Evolutionary conservation across 2,329 filamentous ascomycete genomes (phyloP), one percentile per base, ranked within the genome.

Genomic region (Curvularia verruculosa): DNA sequence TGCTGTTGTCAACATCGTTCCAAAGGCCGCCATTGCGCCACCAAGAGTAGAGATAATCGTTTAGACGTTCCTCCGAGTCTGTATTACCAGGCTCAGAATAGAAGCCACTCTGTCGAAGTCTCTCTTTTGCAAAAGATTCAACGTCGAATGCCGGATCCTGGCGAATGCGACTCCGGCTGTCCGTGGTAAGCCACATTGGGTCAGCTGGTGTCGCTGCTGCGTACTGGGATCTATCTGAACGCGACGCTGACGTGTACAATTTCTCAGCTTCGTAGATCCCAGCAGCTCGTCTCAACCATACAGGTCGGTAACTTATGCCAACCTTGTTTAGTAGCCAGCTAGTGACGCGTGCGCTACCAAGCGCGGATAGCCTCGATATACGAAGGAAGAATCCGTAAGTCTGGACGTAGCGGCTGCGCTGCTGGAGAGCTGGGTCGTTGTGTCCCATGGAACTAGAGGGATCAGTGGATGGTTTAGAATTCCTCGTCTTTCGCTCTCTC

Each of bases 21-120:
- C 92, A 97, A 79, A 90, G 90, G 7, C 91, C 92, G 19, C 91
- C 92, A 52, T 83, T 81, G 50, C 89, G 87, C 90, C 92, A 98
- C 85, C 93, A 95, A 28, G 82, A 81, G 73, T 97, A 98, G 1
- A 97, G 79, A 56, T 87, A 88, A 2, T 84, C 82, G 62, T 94
- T 89, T 2, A 97, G 80, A 37, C 85, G 84, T 26, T 84, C 83
- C 65, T 95, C 90, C 39, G 80, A 63, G 15, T 79, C 72, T 46
- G 76, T 76, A 0, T 59, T 23, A 15, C 63, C 67, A 37, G 65
- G 48, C 13, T 69, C 61, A 15, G 70, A 59, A 45, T 70, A 69
- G 13, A 63, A 63, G 9, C 72, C 70, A 31, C 62, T 72, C 36
- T 65, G 80, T 55, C 77, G 75, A 28, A 89, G 79, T 47, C 86